These are phyloP conservation scores for Haplosporangium gracile DNA, from an alignment of 192 early-diverging fungal species.

Conservation along the genomic window DNA sequence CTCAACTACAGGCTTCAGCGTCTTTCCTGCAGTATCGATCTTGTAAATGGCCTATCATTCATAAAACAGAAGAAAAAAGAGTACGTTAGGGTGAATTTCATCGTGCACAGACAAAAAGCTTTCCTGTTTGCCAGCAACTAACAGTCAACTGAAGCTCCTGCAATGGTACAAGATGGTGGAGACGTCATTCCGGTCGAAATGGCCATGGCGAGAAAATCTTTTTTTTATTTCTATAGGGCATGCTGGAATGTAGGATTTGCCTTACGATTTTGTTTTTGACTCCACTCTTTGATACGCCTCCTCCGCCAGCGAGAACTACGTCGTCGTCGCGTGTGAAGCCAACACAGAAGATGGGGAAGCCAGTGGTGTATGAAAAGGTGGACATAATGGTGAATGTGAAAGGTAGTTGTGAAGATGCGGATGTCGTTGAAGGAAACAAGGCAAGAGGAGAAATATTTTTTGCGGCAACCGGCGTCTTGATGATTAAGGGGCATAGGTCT, in stretches of 20 bases:
- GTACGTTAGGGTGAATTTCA: not conserved
- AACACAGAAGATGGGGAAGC: conserved; percentile 73
- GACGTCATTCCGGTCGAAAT: too few relatives aligned
- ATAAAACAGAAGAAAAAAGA: not conserved
- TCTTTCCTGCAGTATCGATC: conserved; percentile 52
- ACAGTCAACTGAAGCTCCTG: not conserved
- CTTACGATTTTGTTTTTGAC: conserved; percentile 91
- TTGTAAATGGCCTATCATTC: conserved; percentile 64
- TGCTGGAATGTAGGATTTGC: not conserved
- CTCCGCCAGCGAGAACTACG: conserved; percentile 87
- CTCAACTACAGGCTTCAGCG: conserved; percentile 53
- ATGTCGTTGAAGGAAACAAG: not conserved
- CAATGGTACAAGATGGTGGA: not conserved
- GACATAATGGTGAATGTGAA: conserved; percentile 13
- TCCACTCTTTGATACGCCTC: conserved; percentile 82
- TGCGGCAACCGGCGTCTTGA: too few relatives aligned
- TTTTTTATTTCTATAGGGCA: not conserved
- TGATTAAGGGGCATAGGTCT: too few relatives aligned
- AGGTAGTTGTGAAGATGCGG: not conserved
- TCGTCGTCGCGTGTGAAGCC: conserved; percentile 70
- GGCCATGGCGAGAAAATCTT: too few relatives aligned
- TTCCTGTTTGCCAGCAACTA: not conserved
- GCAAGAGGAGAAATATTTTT: not conserved
- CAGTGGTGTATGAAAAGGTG: conserved; percentile 60
- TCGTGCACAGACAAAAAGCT: not conserved